Percentiles rank a stretch among this genome's conserved stretches.
Conservation (phyloP, 2,329 filamentous ascomycete species). For the Verticillium tricorpus region DNA sequence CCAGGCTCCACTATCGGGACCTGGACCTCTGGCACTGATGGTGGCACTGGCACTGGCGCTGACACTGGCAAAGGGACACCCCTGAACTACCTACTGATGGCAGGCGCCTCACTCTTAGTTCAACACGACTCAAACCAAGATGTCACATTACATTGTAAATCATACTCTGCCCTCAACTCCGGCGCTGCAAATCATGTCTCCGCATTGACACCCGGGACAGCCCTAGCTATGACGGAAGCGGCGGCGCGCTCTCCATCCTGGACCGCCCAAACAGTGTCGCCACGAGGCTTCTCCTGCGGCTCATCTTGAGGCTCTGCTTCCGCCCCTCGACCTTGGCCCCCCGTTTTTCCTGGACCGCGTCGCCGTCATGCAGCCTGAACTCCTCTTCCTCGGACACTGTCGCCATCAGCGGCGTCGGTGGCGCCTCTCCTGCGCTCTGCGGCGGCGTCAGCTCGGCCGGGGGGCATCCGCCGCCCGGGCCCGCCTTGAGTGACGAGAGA, state of each 20-base stretch:
- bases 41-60: not conserved
- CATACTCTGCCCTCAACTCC: too few species aligned
- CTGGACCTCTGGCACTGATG: not conserved
- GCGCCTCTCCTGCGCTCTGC: not conserved
- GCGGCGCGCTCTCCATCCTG: not conserved
- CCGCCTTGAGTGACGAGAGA: not conserved
- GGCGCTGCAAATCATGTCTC: too few species aligned
- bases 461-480: not conserved
- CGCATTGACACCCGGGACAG: too few species aligned
- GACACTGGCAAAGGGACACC: too few species aligned
- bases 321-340: not conserved
- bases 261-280: constrained; percentile 33
- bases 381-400: not conserved
- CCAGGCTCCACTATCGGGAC: not conserved
- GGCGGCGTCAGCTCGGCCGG: not conserved
- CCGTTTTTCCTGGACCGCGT: too few species aligned
- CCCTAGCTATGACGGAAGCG: too few species aligned
- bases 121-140: too few species aligned
- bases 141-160: too few species aligned
- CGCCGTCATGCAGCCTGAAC: not conserved
- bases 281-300: constrained; percentile 42
- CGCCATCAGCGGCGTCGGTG: not conserved
- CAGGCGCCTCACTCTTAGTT: too few species aligned
- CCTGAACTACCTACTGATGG: too few species aligned
- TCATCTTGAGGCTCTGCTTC: constrained; percentile 21